phyloP scores from a whole-genome alignment of 768 basidiomycete species.

The Trametes coccinea region DNA sequence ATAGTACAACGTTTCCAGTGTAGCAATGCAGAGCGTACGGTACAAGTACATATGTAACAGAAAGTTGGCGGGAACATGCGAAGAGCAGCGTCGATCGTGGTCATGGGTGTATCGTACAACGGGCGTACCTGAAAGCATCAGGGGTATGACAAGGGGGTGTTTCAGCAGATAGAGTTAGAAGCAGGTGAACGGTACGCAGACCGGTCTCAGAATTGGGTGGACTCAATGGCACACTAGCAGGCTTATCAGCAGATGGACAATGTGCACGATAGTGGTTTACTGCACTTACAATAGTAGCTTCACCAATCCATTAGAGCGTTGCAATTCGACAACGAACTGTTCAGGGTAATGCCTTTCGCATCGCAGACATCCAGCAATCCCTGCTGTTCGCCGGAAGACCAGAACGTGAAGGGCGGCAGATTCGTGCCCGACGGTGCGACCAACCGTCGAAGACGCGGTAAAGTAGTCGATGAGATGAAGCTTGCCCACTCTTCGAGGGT shows the following conservation, averaged over 20 bases:
- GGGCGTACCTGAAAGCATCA: not conserved
- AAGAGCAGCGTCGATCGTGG: not conserved
- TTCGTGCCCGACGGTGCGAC: constrained; percentile 42
- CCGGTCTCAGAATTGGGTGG: no score
- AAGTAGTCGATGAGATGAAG: constrained; percentile 39
- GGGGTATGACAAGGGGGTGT: not conserved
- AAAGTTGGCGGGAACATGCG: not conserved
- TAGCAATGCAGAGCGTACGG: not conserved
- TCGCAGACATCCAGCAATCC: constrained; percentile 26
- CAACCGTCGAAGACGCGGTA: constrained; percentile 39
- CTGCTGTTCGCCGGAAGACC: constrained; percentile 30
- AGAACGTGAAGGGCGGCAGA: constrained; percentile 41
- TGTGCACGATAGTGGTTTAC: not conserved
- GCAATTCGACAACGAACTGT: not conserved
- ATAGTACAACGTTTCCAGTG: not conserved
- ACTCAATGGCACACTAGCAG: no score
- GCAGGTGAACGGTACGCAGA: not conserved
- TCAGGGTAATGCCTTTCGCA: constrained; percentile 20
- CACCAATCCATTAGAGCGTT: not conserved
- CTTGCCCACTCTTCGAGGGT: constrained; percentile 42
- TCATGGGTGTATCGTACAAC: not conserved
- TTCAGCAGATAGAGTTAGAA: not conserved
- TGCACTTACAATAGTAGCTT: not conserved
- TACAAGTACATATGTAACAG: constrained; percentile 8
- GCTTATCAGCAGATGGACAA: not conserved